phyloP scores from a whole-genome alignment of 495 filamentous ascomycete species.

The Oleoguttula mirabilis region DNA sequence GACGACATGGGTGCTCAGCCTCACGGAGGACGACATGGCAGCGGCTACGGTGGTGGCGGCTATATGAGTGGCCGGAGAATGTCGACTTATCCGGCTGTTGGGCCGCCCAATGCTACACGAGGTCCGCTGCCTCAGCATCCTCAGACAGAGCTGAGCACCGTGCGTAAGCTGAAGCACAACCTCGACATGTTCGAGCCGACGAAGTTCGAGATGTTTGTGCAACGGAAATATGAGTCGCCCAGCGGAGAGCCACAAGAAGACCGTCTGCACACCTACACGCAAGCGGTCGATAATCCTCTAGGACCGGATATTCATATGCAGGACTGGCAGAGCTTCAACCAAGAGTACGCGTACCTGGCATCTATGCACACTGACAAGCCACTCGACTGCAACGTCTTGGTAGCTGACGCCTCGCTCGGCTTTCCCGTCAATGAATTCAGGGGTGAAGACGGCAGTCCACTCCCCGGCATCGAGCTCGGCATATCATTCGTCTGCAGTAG shows the following conservation, averaged over 20 bases:
- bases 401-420: conserved; percentile 27
- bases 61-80: conserved; percentile 9
- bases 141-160: conserved; percentile 4
- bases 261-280: conserved; percentile 23
- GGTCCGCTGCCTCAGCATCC: not conserved
- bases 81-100: conserved; percentile 5
- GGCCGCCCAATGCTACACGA: not conserved
- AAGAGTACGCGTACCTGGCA: conserved; percentile 24
- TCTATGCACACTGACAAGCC: conserved; percentile 14
- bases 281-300: conserved; percentile 10
- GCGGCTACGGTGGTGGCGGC: not conserved
- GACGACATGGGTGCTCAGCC: conserved; percentile 1
- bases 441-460: not conserved
- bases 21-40: not conserved
- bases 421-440: conserved; percentile 20
- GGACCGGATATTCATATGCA: conserved; percentile 15
- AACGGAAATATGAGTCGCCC: conserved; percentile 12
- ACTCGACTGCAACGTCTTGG: conserved; percentile 23
- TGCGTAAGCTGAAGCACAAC: conserved; percentile 5
- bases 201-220: conserved; percentile 28
- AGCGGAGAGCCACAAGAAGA: conserved; percentile 4
- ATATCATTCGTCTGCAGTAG: conserved; percentile 22
- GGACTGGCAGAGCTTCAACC: conserved; percentile 18
- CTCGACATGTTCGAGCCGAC: conserved; percentile 19
- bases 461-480: conserved; percentile 23